Conservation (phyloP, 345 rosid genomes). For the Alliaria petiolata region DNA sequence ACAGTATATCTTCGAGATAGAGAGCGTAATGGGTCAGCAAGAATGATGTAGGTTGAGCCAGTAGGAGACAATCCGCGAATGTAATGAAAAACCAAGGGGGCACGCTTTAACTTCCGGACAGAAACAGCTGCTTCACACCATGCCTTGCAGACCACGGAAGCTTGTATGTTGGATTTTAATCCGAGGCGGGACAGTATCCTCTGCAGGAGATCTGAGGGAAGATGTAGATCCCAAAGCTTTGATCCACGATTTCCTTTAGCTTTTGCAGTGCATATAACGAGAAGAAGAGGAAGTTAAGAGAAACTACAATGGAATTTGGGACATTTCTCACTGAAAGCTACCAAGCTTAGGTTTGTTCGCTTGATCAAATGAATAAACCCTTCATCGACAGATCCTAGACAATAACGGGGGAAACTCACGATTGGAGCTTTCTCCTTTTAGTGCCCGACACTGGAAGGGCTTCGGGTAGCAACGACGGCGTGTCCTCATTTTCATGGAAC, state of each 20-base stretch:
- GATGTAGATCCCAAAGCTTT: neutral
- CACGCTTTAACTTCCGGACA: neutral
- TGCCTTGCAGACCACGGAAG: neutral
- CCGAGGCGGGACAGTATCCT: constrained; percentile 2
- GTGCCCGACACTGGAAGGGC: too few species aligned
- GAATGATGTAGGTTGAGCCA: neutral
- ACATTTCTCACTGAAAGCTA: neutral
- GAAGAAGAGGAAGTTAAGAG: neutral
- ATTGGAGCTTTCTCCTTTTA: too few species aligned
- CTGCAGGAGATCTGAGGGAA: neutral
- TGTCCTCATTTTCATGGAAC: too few species aligned
- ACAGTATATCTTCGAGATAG: neutral
- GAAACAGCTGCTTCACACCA: constrained; percentile 1
- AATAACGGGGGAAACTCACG: neutral
- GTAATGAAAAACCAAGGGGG: neutral
- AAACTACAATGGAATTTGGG: neutral
- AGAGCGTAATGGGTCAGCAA: neutral
- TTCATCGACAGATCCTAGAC: too few species aligned
- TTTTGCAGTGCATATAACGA: neutral
- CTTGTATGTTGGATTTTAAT: neutral
- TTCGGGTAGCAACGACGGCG: too few species aligned
- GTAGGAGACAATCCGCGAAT: neutral
- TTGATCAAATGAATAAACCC: neutral
- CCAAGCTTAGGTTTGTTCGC: neutral
- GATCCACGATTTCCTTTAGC: neutral